phyloP scores from a whole-genome alignment of 1,284 basidiomycete species.

The Cryptococcus floricola region DNA sequence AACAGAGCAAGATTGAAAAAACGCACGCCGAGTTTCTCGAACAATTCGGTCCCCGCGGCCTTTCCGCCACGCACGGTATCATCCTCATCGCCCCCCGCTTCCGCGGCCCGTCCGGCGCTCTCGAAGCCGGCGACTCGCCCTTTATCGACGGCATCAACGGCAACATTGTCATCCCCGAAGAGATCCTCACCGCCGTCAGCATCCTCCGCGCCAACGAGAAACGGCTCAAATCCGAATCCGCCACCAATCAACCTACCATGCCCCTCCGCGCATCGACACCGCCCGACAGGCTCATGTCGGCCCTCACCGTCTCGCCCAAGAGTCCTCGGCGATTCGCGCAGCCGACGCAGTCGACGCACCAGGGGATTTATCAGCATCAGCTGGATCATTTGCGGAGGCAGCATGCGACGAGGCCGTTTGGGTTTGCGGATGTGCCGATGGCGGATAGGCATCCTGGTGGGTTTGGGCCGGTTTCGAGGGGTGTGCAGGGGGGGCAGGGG shows the following conservation, averaged over 20 bases:
- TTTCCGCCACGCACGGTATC: constrained; percentile 14
- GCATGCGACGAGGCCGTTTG: not conserved
- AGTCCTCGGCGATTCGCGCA: not conserved
- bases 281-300: not conserved
- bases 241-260: not conserved
- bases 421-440: not conserved
- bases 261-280: not conserved
- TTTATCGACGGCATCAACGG: constrained; percentile 11
- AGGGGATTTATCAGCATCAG: not conserved
- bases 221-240: not conserved
- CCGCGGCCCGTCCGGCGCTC: not conserved
- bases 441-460: not conserved
- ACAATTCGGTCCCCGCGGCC: constrained; percentile 24
- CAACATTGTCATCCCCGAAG: constrained; percentile 16
- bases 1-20: constrained; percentile 18
- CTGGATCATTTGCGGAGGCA: not conserved
- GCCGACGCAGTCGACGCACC: not conserved
- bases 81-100: constrained; percentile 21
- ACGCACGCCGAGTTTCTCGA: constrained; percentile 19
- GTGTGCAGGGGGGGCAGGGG: no score
- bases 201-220: constrained; percentile 2
- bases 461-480: no score
- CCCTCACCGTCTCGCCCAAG: not conserved
- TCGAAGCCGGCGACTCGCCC: not conserved
- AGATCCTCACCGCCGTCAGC: constrained; percentile 8